Conservation (phyloP, 2,329 filamentous ascomycete species). For the Trichophyton simii region DNA sequence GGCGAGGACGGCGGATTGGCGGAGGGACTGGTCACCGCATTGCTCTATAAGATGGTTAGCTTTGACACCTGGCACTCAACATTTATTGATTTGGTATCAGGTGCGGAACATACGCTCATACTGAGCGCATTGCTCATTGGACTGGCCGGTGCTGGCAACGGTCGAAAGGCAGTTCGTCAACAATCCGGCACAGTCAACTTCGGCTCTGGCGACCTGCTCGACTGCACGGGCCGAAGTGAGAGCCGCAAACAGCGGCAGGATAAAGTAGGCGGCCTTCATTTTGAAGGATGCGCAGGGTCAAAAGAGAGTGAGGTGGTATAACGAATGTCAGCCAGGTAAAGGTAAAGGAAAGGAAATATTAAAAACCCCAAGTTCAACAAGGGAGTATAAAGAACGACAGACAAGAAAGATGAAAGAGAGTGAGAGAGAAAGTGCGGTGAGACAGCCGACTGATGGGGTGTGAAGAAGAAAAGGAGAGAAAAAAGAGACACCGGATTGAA, state of each 20-base stretch:
- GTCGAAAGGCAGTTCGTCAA: too few species aligned
- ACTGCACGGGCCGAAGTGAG: neutral
- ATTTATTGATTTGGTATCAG: too few species aligned
- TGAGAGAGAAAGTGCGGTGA: too few species aligned
- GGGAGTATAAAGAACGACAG: neutral
- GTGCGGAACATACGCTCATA: neutral
- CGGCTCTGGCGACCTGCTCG: too few species aligned
- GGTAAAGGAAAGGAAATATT: neutral
- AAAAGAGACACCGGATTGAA: neutral
- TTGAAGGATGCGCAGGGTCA: too few species aligned
- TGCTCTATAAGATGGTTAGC: neutral
- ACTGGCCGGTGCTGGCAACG: neutral
- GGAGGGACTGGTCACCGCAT: too few species aligned
- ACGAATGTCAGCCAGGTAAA: too few species aligned
- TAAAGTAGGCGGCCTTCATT: neutral
- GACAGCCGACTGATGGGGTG: too few species aligned
- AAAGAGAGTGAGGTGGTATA: neutral
- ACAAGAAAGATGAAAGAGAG: neutral
- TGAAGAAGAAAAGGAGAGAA: neutral
- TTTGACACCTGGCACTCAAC: neutral
- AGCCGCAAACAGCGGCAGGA: conserved; percentile 1
- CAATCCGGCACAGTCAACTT: too few species aligned
- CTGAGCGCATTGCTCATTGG: neutral
- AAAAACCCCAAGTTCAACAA: neutral
- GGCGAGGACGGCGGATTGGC: too few species aligned